Evolutionary conservation across 306 rosid genomes (phyloP), one percentile per base, ranked within the genome.

Genomic region (Prunus fruticosa): DNA sequence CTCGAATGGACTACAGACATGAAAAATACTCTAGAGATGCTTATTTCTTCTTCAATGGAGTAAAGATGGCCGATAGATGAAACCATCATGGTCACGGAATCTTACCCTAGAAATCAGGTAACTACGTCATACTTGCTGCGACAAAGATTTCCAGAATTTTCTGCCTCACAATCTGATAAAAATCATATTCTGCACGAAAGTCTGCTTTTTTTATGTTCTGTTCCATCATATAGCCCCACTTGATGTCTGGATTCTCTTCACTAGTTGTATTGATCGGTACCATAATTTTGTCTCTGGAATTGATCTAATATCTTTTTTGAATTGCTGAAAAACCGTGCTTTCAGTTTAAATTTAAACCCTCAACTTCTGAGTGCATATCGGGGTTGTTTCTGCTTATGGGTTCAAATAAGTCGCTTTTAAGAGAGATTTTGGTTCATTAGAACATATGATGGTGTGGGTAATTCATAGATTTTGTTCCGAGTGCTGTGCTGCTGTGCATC

Each of bases 21-120:
- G 64, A 56, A 52, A 75, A 27, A 2, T 11, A 47, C 67, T 64
- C 53, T 19, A 30, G 45, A 13, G 64, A 68, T 67, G 68, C 77
- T 77, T 15, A 14, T 66, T 28, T 50, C 66, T 77, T 54, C 74
- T 5, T 20, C 52, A 49, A 34, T 27, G 52, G 3, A 0, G 63
- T 54, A 34, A 38, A 38, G 11, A 43, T 51, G 32, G 11, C 38
- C 67, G 49, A 62, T 22, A 30, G 22, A 68, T 32, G 67, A 49
- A 81, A 66, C 9, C 3, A 69, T 52, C 69, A 53, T 63, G 78
- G 56, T 85, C 61, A 20, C 76, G 54, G 72, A 52, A 51, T 67
- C 79, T 52, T 12, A 34, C 27, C 18, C 38, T 64, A 64, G 72
- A 47, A 8, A 51, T 74, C 76, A 85, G 89, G 89, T 87, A 87